Percentiles rank a stretch among this genome's conserved stretches.
These are phyloP conservation scores for Malus fusca DNA, from an alignment of 306 rosid species.

Conservation along the genomic window DNA sequence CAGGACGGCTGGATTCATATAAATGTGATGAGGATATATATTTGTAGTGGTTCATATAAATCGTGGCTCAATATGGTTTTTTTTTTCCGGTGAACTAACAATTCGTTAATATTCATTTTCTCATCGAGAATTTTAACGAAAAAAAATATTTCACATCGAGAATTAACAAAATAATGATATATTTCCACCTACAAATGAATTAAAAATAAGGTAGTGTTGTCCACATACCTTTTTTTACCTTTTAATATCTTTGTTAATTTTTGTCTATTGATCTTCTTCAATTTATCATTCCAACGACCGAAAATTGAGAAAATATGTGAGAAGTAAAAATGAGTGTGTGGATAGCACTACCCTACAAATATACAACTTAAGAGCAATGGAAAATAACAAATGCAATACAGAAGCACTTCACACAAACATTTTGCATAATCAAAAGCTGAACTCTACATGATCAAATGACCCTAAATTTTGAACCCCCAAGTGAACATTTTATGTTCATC, in stretches of 20 bases:
- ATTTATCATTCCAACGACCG: no score
- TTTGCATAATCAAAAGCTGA: not conserved
- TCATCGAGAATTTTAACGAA: no score
- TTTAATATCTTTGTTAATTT: no score
- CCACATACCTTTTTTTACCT: fast-evolving
- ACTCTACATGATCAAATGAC: not conserved
- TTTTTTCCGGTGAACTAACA: not conserved
- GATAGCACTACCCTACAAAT: no score
- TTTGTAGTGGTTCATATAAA: no score
- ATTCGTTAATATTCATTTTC: no score
- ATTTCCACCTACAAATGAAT: not conserved
- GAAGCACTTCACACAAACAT: not conserved
- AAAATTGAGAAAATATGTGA: no score
- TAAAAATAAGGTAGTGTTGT: not conserved
- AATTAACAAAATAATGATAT: not conserved
- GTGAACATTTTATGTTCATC: not conserved
- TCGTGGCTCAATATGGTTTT: not conserved
- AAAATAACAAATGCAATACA: not conserved
- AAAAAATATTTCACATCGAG: not conserved
- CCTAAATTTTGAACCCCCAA: not conserved
- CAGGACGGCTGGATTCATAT: no score
- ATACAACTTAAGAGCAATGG: not conserved
- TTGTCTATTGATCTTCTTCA: no score
- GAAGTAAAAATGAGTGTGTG: no score
- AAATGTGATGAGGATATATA: no score